Base-by-base conservation (phyloP, 2,329 filamentous ascomycete species). In the Zasmidium cellare region DNA sequence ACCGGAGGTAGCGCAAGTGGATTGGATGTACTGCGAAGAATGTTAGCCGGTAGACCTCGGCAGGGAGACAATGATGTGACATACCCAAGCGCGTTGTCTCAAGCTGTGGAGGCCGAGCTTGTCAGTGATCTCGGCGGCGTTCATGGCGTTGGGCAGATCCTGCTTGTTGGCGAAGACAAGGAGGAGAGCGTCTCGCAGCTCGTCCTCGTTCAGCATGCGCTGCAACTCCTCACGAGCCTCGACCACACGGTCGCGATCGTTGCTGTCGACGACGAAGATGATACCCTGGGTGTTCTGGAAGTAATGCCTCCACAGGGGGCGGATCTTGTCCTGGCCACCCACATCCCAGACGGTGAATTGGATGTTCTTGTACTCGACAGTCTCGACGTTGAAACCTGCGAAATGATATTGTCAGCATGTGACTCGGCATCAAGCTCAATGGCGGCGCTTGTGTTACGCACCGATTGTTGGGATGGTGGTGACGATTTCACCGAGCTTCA, bases 311-410 rank as follows among this genome's bases (percentile, higher is more conserved):
- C 93, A 97, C 61, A 97, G 82, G 63, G 93, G 93, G 67, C 93
- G 86, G 73, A 97, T 97, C 87, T 97, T 97, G 84, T 97, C 93
- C 83, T 97, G 93, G 65, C 93, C 93, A 77, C 93, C 93, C 60
- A 97, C 93, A 81, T 97, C 93, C 93, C 93, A 97, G 64, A 97
- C 93, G 72, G 96, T 97, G 83, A 97, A 97, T 79, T 97, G 96
- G 79, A 97, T 92, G 77, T 97, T 97, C 85, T 97, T 97, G 83
- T 96, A 97, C 67, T 92, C 96, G 71, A 97, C 92, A 3, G 92
- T 96, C 83, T 97, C 93, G 77, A 97, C 94, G 84, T 97, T 97
- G 85, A 97, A 97, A 69, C 93, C 79, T 80, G 68, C 52, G 20
- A 53, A 51, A 11, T 22, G 19, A 19, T 28, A 52, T 25, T 53